These are phyloP conservation scores for Inga oerstediana DNA, from an alignment of 306 rosid species.

Conservation along the genomic window DNA sequence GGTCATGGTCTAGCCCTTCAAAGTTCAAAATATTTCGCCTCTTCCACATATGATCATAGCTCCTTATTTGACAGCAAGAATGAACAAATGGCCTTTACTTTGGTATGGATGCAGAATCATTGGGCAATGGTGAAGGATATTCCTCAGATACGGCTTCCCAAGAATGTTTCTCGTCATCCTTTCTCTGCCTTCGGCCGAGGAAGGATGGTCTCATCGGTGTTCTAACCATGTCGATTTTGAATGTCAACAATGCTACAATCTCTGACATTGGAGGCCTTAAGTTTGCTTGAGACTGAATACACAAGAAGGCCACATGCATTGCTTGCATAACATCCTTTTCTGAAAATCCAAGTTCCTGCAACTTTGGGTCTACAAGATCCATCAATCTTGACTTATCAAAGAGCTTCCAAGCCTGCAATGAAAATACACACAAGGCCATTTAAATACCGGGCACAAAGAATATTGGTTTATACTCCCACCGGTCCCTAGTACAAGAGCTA, in stretches of 20 bases:
- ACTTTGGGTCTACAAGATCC: conserved; percentile 65
- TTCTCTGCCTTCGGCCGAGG: conserved; percentile 53
- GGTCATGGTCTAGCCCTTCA: not conserved
- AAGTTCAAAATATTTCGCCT: not conserved
- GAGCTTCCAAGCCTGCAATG: conserved; percentile 73
- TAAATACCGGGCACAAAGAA: not conserved
- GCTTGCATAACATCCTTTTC: conserved; percentile 70
- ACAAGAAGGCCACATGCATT: conserved; percentile 70
- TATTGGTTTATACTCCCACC: not conserved
- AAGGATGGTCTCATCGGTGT: conserved; percentile 65
- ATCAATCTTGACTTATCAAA: conserved; percentile 55
- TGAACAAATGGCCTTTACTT: conserved; percentile 10
- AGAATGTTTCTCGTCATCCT: conserved; percentile 48
- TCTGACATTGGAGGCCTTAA: conserved; percentile 87
- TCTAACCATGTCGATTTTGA: conserved; percentile 53
- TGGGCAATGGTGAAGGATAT: conserved; percentile 47
- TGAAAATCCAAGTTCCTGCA: conserved; percentile 51
- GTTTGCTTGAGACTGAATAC: conserved; percentile 74
- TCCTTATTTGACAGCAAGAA: not conserved
- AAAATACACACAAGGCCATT: not conserved
- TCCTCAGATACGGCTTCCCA: conserved; percentile 56
- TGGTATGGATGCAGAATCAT: conserved; percentile 43
- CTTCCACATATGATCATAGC: not conserved
- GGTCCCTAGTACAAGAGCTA: too few species aligned
- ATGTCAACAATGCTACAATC: conserved; percentile 72